Evolutionary conservation across 768 basidiomycete species (phyloP).

Genomic region (Cyclocybe aegerita): DNA sequence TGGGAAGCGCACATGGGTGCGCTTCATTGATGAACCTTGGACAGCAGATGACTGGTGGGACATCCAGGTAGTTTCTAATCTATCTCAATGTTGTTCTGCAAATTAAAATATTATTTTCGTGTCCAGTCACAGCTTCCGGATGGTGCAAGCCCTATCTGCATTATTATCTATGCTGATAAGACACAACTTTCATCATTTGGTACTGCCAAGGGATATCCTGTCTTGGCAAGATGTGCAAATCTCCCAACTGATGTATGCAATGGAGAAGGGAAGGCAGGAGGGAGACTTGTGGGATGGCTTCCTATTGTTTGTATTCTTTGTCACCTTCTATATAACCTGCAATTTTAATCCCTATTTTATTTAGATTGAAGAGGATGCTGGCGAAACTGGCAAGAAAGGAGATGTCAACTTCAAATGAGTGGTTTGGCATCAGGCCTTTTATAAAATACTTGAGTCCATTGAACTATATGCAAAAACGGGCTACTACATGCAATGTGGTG

Average conservation of each 20-base stretch:
- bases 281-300: constrained; percentile 29
- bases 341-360: not conserved
- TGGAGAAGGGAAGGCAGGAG: constrained; percentile 25
- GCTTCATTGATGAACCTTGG: constrained; percentile 29
- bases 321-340: not conserved
- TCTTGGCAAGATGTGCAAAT: constrained; percentile 25
- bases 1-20: constrained; percentile 3
- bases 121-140: constrained; percentile 11
- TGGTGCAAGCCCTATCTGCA: constrained; percentile 20
- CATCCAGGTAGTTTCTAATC: constrained; percentile 23
- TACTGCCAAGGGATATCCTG: constrained; percentile 28
- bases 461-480: constrained; percentile 8
- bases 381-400: constrained; percentile 25
- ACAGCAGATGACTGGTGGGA: constrained; percentile 30
- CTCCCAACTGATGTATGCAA: constrained; percentile 27
- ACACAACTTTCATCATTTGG: constrained; percentile 31
- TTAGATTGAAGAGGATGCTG: constrained; percentile 28
- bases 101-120: constrained; percentile 3
- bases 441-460: constrained; percentile 27
- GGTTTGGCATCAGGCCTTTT: constrained; percentile 39
- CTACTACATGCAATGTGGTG: constrained; percentile 8
- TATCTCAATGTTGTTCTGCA: not conserved
- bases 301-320: constrained; percentile 22
- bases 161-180: constrained; percentile 35
- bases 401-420: constrained; percentile 32